A percentile compares a stretch with the other conserved stretches of the same genome.
These are phyloP conservation scores for Verruconis gallopava DNA, from an alignment of 2,329 filamentous ascomycete genomes.

Conservation along the genomic window DNA sequence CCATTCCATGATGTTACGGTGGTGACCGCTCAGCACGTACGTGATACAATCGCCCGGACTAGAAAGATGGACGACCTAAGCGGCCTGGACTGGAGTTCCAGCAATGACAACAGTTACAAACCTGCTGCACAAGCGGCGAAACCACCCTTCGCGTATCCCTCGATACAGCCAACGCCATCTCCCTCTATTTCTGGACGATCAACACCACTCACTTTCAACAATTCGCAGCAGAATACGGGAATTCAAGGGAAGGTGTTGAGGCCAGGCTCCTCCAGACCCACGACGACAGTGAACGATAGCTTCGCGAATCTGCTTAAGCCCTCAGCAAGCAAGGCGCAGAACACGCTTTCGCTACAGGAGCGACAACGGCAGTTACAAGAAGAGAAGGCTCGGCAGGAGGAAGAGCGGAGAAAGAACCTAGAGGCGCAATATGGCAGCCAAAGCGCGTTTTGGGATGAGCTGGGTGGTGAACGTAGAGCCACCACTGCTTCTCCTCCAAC, in stretches of 20 bases:
- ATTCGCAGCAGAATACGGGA: slow-evolving; percentile 21
- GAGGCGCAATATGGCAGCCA: slow-evolving; percentile 62
- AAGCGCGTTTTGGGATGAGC: slow-evolving; percentile 60
- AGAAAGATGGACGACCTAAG: slow-evolving; percentile 37
- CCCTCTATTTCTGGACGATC: slow-evolving; percentile 25
- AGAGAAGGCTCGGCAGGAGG: slow-evolving; percentile 64
- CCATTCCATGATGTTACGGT: too few relatives aligned
- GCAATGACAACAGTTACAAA: slow-evolving; percentile 18
- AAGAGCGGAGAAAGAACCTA: slow-evolving; percentile 55
- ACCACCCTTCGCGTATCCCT: slow-evolving; percentile 18
- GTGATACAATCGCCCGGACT: too few relatives aligned
- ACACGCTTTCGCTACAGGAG: slow-evolving; percentile 56
- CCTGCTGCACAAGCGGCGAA: slow-evolving; percentile 17
- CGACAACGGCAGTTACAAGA: slow-evolving; percentile 60
- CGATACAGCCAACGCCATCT: slow-evolving; percentile 20
- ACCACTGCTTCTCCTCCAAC: slow-evolving; percentile 19
- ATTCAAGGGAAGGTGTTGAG: slow-evolving; percentile 18
- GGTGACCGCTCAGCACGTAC: too few relatives aligned
- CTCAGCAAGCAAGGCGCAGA: slow-evolving; percentile 45
- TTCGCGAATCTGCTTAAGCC: slow-evolving; percentile 66
- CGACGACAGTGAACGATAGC: slow-evolving; percentile 47
- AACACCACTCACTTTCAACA: slow-evolving; percentile 26
- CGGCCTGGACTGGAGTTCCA: slow-evolving; percentile 33
- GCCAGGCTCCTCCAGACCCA: slow-evolving; percentile 40
- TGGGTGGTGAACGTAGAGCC: slow-evolving; percentile 42